phyloP scores from a whole-genome alignment of 225 moss, liverwort and hornwort genomes.

The Ulota crispa region DNA sequence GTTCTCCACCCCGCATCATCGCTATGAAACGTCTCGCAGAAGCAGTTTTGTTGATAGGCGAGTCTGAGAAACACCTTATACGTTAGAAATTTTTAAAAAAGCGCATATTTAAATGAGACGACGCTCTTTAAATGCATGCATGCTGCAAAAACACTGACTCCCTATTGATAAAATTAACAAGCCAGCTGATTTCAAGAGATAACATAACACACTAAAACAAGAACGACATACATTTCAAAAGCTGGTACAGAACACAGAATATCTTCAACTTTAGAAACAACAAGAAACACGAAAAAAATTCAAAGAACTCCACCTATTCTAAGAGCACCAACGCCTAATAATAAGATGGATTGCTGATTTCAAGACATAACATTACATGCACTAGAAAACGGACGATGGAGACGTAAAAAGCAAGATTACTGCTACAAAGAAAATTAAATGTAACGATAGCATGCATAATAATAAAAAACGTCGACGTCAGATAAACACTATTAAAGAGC shows the following conservation, averaged over 20 bases:
- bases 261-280: not conserved
- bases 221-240: not conserved
- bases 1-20: conserved; percentile 98
- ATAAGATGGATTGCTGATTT: not conserved
- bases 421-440: not conserved
- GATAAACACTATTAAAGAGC: not conserved
- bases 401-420: not conserved
- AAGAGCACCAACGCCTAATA: not conserved
- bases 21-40: conserved; percentile 87
- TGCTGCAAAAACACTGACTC: not conserved
- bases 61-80: conserved; percentile 26
- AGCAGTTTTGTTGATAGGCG: conserved; percentile 53
- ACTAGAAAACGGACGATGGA: not conserved
- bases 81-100: not conserved
- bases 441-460: not conserved
- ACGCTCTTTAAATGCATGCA: not conserved
- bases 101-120: not conserved
- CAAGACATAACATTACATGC: not conserved
- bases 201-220: not conserved
- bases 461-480: no score
- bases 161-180: not conserved
- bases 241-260: conserved; percentile 25
- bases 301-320: not conserved
- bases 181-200: not conserved
- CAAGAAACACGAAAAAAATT: not conserved